Base-by-base conservation (phyloP, 208 protist species). In the Trypanosoma mega region DNA sequence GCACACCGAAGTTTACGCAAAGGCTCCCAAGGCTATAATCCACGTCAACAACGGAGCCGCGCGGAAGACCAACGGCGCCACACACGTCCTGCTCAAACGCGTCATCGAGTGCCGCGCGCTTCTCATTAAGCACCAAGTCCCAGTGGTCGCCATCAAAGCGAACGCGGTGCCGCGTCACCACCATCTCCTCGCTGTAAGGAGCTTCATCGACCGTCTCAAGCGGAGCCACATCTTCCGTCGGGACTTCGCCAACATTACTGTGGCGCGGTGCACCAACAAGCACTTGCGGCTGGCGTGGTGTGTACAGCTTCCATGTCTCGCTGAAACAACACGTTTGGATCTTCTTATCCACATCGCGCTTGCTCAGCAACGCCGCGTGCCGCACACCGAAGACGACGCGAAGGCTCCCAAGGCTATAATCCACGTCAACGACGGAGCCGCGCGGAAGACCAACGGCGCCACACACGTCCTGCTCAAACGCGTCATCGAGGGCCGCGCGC, bases 141-240 rank as follows among this genome's bases (percentile, higher is more conserved):
- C 76, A 85, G n/a, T 63, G 54, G 5, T 70, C 55, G 16, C 82
- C 78, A 3, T 78, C 54, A 31, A 85, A 73, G 20, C 50, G 36
- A 5, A 80, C 72, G 44, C 70, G 59, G 64, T 83, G 82, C 9
- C 41, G 62, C 9, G 68, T 83, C 11, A 73, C 67, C 11, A 72
- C 55, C 7, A 45, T 20, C n/a, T 57, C 47, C 3, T 51, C 23
- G 2, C 36, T 16, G 27, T 43, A 5, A 14, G 33, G 20, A 4
- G 43, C 21, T 12, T 18, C 24, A 16, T 3, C 11, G 12, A 23
- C 34, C 3, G 3, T 14, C 21, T 20, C 20, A 16, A 49, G 18
- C 20, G 41, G 20, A n/a, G 29, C 18, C n/a, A 9, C 12, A 26
- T 43, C 24, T 24, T 11, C 31, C 3, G 16, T 16, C 6, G 21